Percentiles rank a stretch among this genome's conserved stretches.
Evolutionary conservation across 805 yeast species (phyloP).

Genomic region (Metschnikowia shivogae): DNA sequence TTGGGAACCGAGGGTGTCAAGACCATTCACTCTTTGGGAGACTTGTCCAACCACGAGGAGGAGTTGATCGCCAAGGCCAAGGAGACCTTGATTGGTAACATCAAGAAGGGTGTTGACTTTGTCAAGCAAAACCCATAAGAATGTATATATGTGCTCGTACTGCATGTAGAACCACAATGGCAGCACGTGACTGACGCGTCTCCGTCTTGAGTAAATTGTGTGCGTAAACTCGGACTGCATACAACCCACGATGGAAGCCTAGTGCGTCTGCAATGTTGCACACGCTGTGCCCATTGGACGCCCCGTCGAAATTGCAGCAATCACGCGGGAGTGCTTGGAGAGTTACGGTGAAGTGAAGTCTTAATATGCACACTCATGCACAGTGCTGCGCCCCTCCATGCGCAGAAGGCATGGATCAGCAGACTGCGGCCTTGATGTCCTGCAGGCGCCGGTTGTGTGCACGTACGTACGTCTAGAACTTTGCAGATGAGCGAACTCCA

Average conservation of each 20-base stretch:
- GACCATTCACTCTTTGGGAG: constrained; percentile 74
- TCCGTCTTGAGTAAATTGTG: background rate
- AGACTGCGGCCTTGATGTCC: background rate
- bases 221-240: background rate
- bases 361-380: background rate
- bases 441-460: constrained; percentile 1
- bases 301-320: too few species aligned
- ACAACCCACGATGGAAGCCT: background rate
- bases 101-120: constrained; percentile 89
- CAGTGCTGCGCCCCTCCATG: background rate
- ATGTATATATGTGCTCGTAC: background rate
- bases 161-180: background rate
- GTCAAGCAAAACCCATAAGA: constrained; percentile 64
- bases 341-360: too few species aligned
- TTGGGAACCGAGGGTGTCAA: constrained; percentile 89
- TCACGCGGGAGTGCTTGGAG: too few species aligned
- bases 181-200: background rate
- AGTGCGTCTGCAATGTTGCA: background rate
- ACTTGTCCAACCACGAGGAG: constrained; percentile 73
- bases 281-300: too few species aligned
- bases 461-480: background rate
- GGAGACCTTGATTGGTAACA: constrained; percentile 86
- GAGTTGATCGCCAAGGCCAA: constrained; percentile 77
- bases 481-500: too few species aligned
- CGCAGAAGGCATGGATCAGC: constrained; percentile 1